A percentile compares a stretch with the other conserved stretches of the same genome.
These are phyloP conservation scores for Mortierella sp. DNA, from an alignment of 371 early-diverging fungal species.

Conservation along the genomic window DNA sequence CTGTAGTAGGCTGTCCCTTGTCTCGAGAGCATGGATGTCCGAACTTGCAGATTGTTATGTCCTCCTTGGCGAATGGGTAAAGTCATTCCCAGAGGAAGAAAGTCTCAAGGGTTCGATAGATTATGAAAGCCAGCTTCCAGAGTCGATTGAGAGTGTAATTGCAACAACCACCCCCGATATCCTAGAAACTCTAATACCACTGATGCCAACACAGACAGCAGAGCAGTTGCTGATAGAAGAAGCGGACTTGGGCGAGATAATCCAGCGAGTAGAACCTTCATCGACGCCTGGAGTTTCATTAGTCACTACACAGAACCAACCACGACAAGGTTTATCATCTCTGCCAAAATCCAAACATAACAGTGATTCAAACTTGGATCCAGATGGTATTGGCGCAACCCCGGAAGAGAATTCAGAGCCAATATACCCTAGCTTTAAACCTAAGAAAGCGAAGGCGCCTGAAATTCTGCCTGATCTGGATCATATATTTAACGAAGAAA, in stretches of 20 bases:
- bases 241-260: conserved; percentile 44
- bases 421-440: neutral
- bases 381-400: conserved; percentile 12
- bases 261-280: conserved; percentile 11
- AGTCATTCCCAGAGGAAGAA: conserved; percentile 30
- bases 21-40: conserved; percentile 42
- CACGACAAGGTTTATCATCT: neutral
- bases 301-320: neutral
- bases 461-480: conserved; percentile 13
- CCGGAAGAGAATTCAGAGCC: neutral
- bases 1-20: conserved; percentile 45
- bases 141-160: conserved; percentile 22
- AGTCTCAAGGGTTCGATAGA: neutral
- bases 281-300: neutral
- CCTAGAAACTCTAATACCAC: neutral
- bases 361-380: neutral
- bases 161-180: neutral
- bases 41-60: conserved; percentile 40
- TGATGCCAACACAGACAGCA: neutral
- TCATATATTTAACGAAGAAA: conserved; percentile 8
- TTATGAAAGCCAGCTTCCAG: conserved; percentile 43
- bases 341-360: neutral
- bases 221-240: neutral
- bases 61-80: conserved; percentile 34
- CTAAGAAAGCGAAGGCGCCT: conserved; percentile 1